Conservation (phyloP, 306 rosid genomes). For the Morella rubra region DNA sequence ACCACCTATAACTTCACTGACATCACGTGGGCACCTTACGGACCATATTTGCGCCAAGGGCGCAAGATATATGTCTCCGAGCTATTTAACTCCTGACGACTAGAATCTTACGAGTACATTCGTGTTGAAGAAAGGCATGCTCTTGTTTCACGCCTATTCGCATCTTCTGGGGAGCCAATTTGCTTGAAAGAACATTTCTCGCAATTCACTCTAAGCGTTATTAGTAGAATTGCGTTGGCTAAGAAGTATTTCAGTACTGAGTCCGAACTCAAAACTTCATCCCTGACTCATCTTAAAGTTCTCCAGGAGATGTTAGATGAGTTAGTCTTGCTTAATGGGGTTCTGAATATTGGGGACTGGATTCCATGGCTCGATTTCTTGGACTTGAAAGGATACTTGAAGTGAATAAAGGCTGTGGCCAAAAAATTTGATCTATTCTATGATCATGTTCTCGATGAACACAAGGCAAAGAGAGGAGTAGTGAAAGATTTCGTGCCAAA, state of each 20-base stretch:
- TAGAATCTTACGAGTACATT: constrained; percentile 30
- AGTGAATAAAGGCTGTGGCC: constrained; percentile 40
- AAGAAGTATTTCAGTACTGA: constrained; percentile 36
- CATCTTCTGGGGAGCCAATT: constrained; percentile 24
- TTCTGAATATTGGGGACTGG: constrained; percentile 44
- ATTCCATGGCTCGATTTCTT: constrained; percentile 37
- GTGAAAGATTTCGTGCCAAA: constrained; percentile 17
- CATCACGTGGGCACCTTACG: constrained; percentile 39
- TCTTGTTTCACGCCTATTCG: constrained; percentile 20
- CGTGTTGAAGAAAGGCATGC: constrained; percentile 34
- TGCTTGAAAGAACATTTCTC: constrained; percentile 27
- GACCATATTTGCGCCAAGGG: constrained; percentile 44
- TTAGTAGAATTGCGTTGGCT: constrained; percentile 43
- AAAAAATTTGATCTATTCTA: constrained; percentile 30
- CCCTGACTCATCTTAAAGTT: constrained; percentile 12
- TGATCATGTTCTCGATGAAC: constrained; percentile 37
- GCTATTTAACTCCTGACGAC: constrained; percentile 31
- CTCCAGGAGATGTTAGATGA: constrained; percentile 46
- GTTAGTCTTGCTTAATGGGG: constrained; percentile 42
- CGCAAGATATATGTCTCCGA: constrained; percentile 34
- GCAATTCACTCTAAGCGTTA: constrained; percentile 23
- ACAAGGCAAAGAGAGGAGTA: constrained; percentile 20
- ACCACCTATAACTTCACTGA: constrained; percentile 31
- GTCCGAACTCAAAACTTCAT: not conserved
- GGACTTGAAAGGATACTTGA: constrained; percentile 40